Evolutionary conservation across 1,284 basidiomycete species (phyloP).

Genomic region (Cutaneotrichosporon sp.): DNA sequence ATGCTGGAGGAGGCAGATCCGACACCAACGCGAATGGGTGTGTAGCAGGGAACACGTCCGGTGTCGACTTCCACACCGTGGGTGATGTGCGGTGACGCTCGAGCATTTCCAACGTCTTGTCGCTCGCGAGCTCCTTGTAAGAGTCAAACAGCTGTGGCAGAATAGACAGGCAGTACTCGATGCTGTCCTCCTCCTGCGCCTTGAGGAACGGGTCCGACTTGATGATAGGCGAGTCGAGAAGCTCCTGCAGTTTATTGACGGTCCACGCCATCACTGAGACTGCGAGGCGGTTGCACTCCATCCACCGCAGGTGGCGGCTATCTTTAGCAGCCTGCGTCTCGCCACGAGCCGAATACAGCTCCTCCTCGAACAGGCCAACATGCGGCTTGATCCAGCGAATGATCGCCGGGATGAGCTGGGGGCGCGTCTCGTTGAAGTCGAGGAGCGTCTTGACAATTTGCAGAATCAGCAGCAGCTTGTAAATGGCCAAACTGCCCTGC

Average conservation of each 20-base stretch:
- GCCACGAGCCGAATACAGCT: constrained; percentile 17
- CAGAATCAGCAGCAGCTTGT: constrained; percentile 89
- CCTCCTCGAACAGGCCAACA: constrained; percentile 75
- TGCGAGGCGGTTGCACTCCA: constrained; percentile 76
- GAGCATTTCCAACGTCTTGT: constrained; percentile 63
- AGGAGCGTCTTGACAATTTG: constrained; percentile 89
- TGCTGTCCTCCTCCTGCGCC: constrained; percentile 83
- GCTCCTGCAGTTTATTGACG: constrained; percentile 81
- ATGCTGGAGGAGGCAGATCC: constrained; percentile 57
- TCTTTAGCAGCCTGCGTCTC: constrained; percentile 54
- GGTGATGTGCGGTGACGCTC: constrained; percentile 64
- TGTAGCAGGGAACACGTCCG: constrained; percentile 85
- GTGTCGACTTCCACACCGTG: constrained; percentile 57
- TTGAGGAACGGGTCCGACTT: constrained; percentile 59
- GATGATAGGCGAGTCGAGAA: constrained; percentile 64
- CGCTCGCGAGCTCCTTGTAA: constrained; percentile 73
- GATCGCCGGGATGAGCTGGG: constrained; percentile 77
- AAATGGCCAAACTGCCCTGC: constrained; percentile 81
- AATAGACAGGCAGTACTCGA: constrained; percentile 81
- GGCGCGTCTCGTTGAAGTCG: constrained; percentile 71
- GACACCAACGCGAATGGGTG: constrained; percentile 86
- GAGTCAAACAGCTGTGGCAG: constrained; percentile 81
- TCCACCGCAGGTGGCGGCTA: constrained; percentile 74
- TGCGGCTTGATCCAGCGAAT: constrained; percentile 92
- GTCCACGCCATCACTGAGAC: constrained; percentile 73